phyloP scores from a whole-genome alignment of 2,329 filamentous ascomycete genomes.

The Cryphonectria parasitica region DNA sequence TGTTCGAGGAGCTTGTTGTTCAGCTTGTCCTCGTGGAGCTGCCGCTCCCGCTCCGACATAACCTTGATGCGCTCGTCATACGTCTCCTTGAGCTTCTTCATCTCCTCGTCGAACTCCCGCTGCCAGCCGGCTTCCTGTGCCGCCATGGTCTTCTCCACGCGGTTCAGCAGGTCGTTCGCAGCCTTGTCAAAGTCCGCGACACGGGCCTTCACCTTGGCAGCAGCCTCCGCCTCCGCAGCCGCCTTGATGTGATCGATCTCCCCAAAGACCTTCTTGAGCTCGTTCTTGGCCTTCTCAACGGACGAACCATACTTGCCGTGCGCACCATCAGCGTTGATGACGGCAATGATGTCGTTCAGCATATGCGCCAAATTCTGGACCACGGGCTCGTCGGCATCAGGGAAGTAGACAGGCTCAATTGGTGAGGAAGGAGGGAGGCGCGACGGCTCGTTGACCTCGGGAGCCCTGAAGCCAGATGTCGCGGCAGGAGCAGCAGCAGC shows the following conservation, averaged over 20 bases:
- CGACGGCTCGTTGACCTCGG: constrained; percentile 69
- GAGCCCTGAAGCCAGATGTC: constrained; percentile 51
- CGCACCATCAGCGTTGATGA: constrained; percentile 85
- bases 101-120: constrained; percentile 84
- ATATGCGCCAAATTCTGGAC: constrained; percentile 94
- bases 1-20: constrained; percentile 89
- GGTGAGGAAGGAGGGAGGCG: constrained; percentile 65
- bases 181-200: constrained; percentile 82
- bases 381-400: constrained; percentile 79
- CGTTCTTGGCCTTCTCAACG: constrained; percentile 82
- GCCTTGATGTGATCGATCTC: constrained; percentile 78
- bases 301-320: constrained; percentile 77
- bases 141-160: constrained; percentile 83
- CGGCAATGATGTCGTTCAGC: constrained; percentile 92
- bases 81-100: constrained; percentile 73
- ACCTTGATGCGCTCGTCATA: constrained; percentile 82
- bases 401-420: constrained; percentile 78
- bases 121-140: constrained; percentile 83
- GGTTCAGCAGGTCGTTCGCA: constrained; percentile 82
- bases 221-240: constrained; percentile 70
- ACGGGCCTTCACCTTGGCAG: constrained; percentile 73
- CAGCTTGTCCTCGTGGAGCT: constrained; percentile 80
- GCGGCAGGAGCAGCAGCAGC: constrained; percentile 29
- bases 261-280: constrained; percentile 75
- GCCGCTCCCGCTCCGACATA: constrained; percentile 77